phyloP scores from a whole-genome alignment of 2,329 filamentous ascomycete genomes.

The Metarhizium humberi region DNA sequence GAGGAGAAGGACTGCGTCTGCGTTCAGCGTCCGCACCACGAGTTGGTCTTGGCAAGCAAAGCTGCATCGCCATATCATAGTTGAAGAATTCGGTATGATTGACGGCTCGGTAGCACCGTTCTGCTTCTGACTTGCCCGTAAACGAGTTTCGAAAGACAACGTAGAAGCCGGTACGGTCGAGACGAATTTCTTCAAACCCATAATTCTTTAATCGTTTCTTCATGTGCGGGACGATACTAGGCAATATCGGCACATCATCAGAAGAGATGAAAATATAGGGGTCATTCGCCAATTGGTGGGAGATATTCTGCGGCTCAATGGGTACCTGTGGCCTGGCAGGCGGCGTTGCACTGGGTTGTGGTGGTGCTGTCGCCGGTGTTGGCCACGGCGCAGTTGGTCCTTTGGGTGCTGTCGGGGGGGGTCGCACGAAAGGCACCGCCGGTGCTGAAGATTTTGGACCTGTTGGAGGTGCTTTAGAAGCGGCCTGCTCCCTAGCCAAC shows the following conservation, averaged over 20 bases:
- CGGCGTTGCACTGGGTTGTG: constrained; percentile 19
- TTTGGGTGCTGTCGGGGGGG: constrained; percentile 79
- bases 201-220: constrained; percentile 82
- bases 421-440: constrained; percentile 25
- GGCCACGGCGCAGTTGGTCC: constrained; percentile 56
- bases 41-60: constrained; percentile 33
- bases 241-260: constrained; percentile 76
- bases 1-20: constrained; percentile 27
- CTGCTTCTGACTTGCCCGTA: constrained; percentile 68
- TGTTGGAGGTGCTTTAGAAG: constrained; percentile 25
- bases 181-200: constrained; percentile 69
- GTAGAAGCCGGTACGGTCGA: constrained; percentile 83
- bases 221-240: constrained; percentile 79
- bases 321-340: constrained; percentile 30
- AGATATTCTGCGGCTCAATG: constrained; percentile 57
- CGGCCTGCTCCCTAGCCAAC: constrained; percentile 18
- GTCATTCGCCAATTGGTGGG: constrained; percentile 61
- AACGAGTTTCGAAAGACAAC: constrained; percentile 78
- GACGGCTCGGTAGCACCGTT: constrained; percentile 68
- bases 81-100: constrained; percentile 83
- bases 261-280: constrained; percentile 90
- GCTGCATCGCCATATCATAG: constrained; percentile 84
- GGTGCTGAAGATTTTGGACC: constrained; percentile 24
- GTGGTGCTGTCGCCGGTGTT: not conserved
- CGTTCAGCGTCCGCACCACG: constrained; percentile 15